phyloP scores from a whole-genome alignment of 2,329 filamentous ascomycete species.

The Cucurbitaria berberidis region DNA sequence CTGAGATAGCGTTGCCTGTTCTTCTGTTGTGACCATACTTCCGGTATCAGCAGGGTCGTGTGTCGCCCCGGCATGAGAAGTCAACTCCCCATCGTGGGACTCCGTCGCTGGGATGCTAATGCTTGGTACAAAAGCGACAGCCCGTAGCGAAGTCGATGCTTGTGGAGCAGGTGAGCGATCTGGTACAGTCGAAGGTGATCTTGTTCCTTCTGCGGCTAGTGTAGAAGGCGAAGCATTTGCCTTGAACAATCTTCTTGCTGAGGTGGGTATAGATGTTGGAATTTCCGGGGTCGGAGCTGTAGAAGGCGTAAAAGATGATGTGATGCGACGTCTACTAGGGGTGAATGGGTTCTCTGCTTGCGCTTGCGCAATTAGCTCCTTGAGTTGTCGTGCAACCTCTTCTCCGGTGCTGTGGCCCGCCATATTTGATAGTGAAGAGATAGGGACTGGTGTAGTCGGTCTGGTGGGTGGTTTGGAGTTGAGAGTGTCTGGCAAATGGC shows the following conservation, averaged over 20 bases:
- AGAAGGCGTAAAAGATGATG: conserved; percentile 8
- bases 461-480: conserved; percentile 27
- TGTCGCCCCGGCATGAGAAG: neutral
- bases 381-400: conserved; percentile 8
- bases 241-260: conserved; percentile 5
- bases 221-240: conserved; percentile 3
- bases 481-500: conserved; percentile 25
- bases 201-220: conserved; percentile 29
- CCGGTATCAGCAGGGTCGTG: conserved; percentile 10
- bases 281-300: neutral
- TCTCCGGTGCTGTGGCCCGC: conserved; percentile 11
- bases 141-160: conserved; percentile 36
- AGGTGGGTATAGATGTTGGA: neutral
- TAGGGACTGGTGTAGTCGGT: conserved; percentile 20
- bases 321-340: conserved; percentile 8
- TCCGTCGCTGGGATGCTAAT: conserved; percentile 8
- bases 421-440: conserved; percentile 25
- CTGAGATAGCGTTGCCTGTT: neutral
- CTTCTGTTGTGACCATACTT: conserved; percentile 1
- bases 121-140: conserved; percentile 28
- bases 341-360: conserved; percentile 18
- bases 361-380: conserved; percentile 15
- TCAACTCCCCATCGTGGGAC: neutral
- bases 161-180: conserved; percentile 32
- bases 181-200: conserved; percentile 45